Conservation (phyloP, 345 rosid genomes). For the Triadica sebifera region DNA sequence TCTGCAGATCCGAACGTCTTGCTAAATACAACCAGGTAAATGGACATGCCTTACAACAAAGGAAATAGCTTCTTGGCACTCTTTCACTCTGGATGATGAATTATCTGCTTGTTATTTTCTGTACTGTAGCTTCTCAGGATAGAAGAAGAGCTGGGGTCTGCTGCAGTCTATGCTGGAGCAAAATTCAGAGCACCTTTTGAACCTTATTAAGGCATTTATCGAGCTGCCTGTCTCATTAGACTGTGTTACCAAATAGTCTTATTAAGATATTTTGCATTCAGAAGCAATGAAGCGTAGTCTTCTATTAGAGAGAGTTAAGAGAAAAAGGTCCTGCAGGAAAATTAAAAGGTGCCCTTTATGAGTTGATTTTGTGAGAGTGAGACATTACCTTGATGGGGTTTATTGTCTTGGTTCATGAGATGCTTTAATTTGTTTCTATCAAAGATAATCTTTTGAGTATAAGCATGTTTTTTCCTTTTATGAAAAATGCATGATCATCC, state of each 20-base stretch:
- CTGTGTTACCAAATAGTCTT: background rate
- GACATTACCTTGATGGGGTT: background rate
- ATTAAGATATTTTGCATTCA: background rate
- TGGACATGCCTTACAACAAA: background rate
- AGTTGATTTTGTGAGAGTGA: background rate
- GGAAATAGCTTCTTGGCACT: background rate
- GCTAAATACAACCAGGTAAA: constrained; percentile 89
- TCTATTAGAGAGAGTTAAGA: background rate
- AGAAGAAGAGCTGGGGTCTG: constrained; percentile 54
- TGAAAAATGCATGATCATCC: background rate
- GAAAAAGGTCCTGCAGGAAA: background rate
- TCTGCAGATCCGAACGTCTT: constrained; percentile 96
- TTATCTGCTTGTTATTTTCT: background rate
- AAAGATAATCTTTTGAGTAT: too few species aligned
- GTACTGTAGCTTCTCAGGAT: constrained; percentile 50
- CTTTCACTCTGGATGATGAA: background rate
- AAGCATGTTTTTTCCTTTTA: too few species aligned
- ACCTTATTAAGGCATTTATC: constrained; percentile 36
- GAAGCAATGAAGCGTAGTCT: background rate
- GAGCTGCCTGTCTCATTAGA: background rate
- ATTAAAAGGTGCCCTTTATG: too few species aligned
- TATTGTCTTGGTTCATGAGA: background rate
- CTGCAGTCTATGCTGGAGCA: constrained; percentile 45
- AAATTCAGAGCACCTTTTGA: constrained; percentile 50
- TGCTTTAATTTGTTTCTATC: background rate